Evolutionary conservation across 2,329 filamentous ascomycete species (phyloP).

Genomic region (Thielaviopsis musarum): DNA sequence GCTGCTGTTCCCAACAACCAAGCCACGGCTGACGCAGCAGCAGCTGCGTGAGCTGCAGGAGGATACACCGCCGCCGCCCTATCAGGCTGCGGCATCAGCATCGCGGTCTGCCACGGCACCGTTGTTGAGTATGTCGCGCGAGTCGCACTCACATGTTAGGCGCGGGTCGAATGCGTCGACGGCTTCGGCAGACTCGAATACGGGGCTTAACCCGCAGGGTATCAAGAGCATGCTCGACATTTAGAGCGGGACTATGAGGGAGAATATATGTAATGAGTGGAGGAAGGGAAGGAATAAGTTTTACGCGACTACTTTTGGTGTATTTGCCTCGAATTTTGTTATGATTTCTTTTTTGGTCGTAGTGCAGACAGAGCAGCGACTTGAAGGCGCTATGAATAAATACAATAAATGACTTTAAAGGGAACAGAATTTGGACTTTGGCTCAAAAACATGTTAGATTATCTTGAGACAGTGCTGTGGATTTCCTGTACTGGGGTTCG

Average conservation of each 20-base stretch:
- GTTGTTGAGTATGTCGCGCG: background rate
- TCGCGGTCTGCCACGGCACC: conserved; percentile 16
- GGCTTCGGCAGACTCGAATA: conserved; percentile 26
- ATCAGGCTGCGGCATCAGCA: conserved; percentile 19
- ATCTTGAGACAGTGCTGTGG: too few species aligned
- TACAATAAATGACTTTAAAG: too few species aligned
- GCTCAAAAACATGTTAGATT: too few species aligned
- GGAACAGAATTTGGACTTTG: too few species aligned
- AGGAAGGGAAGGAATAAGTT: background rate
- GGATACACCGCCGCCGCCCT: conserved; percentile 28
- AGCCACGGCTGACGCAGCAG: conserved; percentile 18
- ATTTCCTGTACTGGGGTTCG: too few species aligned
- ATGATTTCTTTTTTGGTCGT: background rate
- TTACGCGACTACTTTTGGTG: background rate
- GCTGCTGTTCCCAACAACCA: conserved; percentile 31
- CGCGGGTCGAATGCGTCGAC: conserved; percentile 24
- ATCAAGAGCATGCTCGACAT: conserved; percentile 42
- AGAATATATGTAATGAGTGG: background rate
- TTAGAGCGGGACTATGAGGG: conserved; percentile 16
- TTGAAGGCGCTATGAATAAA: background rate
- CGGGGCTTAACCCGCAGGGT: conserved; percentile 33
- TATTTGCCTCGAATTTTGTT: too few species aligned
- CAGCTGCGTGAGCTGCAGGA: conserved; percentile 24
- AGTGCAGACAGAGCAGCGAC: background rate
- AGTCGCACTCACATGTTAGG: conserved; percentile 14